phyloP scores from a whole-genome alignment of 306 rosid species.

The Gastrolobium villosum region DNA sequence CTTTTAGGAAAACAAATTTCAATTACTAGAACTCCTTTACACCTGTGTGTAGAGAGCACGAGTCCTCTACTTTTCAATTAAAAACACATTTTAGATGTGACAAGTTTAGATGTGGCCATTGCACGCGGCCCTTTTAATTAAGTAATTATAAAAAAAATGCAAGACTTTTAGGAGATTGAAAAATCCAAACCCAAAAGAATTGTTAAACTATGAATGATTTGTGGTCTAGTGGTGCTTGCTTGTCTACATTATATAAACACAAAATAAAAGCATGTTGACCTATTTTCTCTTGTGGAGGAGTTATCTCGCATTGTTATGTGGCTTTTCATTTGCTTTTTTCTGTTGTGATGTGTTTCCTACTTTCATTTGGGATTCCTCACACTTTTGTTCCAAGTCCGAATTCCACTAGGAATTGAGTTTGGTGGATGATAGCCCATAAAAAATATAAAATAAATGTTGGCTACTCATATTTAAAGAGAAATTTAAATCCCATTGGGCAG shows the following conservation, averaged over 20 bases:
- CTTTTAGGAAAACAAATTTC: constrained; percentile 43
- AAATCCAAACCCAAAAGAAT: constrained; percentile 52
- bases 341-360: constrained; percentile 44
- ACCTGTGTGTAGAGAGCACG: constrained; percentile 52
- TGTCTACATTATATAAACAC: constrained; percentile 51
- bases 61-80: constrained; percentile 51
- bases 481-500: constrained; percentile 34
- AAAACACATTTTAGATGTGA: constrained; percentile 46
- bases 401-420: constrained; percentile 53
- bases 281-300: constrained; percentile 50
- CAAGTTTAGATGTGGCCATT: constrained; percentile 49
- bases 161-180: constrained; percentile 43
- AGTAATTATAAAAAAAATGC: constrained; percentile 42
- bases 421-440: constrained; percentile 47
- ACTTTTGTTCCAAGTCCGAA: constrained; percentile 51
- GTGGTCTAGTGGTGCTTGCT: constrained; percentile 53
- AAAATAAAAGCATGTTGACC: constrained; percentile 48
- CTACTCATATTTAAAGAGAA: constrained; percentile 22
- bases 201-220: constrained; percentile 46
- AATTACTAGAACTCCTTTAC: constrained; percentile 46
- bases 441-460: constrained; percentile 20
- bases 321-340: constrained; percentile 34
- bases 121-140: constrained; percentile 56
- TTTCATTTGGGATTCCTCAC: constrained; percentile 50
- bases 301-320: constrained; percentile 48